Conservation (phyloP, 306 rosid genomes). For the Senna siamea region DNA sequence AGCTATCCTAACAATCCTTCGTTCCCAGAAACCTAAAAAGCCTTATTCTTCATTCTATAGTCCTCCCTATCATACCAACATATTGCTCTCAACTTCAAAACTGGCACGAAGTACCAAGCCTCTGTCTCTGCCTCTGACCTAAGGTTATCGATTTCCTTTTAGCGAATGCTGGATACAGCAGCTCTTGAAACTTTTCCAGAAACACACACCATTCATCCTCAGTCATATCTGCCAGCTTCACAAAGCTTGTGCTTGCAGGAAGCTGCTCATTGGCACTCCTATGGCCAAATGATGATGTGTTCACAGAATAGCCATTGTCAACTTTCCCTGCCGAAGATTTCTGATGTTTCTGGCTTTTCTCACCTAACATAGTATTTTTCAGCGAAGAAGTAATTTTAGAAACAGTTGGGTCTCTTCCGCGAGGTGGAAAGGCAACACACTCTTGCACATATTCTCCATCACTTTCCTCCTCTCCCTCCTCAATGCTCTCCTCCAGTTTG, state of each 20-base stretch:
- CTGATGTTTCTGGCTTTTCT: slow-evolving; percentile 59
- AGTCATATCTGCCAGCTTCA: slow-evolving; percentile 75
- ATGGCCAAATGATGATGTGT: slow-evolving; percentile 79
- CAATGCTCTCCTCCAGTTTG: slow-evolving; percentile 80
- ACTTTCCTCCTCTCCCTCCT: slow-evolving; percentile 70
- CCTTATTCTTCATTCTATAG: slow-evolving; percentile 47
- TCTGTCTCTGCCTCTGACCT: slow-evolving; percentile 91
- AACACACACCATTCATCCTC: slow-evolving; percentile 83
- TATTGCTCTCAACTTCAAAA: slow-evolving; percentile 74
- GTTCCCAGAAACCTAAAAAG: slow-evolving; percentile 52
- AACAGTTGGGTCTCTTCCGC: slow-evolving; percentile 47
- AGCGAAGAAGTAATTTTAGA: slow-evolving; percentile 67
- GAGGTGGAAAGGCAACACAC: slow-evolving; percentile 34
- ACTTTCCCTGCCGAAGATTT: slow-evolving; percentile 53
- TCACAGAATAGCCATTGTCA: slow-evolving; percentile 54
- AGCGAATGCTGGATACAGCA: slow-evolving; percentile 76
- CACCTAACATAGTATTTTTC: slow-evolving; percentile 59
- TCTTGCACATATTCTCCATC: slow-evolving; percentile 57
- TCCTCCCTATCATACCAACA: slow-evolving; percentile 45
- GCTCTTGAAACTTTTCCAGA: slow-evolving; percentile 77
- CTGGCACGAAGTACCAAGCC: slow-evolving; percentile 99
- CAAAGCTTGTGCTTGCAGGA: slow-evolving; percentile 81
- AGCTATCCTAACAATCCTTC: slow-evolving; percentile 51
- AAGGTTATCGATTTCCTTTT: slow-evolving; percentile 65
- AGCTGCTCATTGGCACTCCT: slow-evolving; percentile 94